phyloP scores from a whole-genome alignment of 306 rosid species.

The Casuarina cunninghamiana region DNA sequence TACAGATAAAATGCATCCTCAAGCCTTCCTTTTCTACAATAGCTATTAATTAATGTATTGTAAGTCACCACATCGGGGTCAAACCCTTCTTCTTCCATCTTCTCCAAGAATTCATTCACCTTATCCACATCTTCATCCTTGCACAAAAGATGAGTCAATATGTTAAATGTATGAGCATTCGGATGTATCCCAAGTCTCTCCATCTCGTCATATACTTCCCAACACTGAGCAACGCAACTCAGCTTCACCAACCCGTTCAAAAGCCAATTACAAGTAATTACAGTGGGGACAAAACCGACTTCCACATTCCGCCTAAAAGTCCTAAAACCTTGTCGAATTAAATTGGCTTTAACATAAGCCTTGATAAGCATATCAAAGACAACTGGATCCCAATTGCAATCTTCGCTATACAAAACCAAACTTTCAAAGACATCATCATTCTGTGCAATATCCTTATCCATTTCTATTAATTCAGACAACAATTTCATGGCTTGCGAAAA shows the following conservation, averaged over 20 bases:
- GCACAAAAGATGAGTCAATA: conserved; percentile 74
- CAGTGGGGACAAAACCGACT: conserved; percentile 65
- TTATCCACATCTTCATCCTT: conserved; percentile 59
- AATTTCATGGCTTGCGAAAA: conserved; percentile 61
- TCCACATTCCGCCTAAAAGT: conserved; percentile 56
- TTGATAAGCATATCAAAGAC: conserved; percentile 74
- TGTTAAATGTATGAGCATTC: conserved; percentile 72
- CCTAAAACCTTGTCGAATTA: conserved; percentile 59
- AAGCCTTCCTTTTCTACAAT: conserved; percentile 71
- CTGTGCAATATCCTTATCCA: conserved; percentile 32
- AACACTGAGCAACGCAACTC: conserved; percentile 53
- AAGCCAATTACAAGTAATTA: conserved; percentile 65
- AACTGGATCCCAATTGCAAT: conserved; percentile 84
- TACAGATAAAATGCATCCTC: conserved; percentile 75
- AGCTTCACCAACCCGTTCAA: conserved; percentile 59
- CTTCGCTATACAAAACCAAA: conserved; percentile 49
- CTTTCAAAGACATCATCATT: conserved; percentile 48
- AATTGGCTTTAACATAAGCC: conserved; percentile 72
- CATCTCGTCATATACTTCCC: conserved; percentile 91
- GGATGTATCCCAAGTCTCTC: conserved; percentile 74
- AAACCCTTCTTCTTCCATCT: conserved; percentile 93
- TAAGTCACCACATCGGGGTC: conserved; percentile 80
- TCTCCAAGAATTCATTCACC: conserved; percentile 74
- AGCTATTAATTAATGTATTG: conserved; percentile 71
- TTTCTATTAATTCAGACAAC: conserved; percentile 58